A percentile compares a stretch with the other conserved stretches of the same genome.
These are phyloP conservation scores for Nidula microcarpa DNA, from an alignment of 768 basidiomycete genomes.

Conservation along the genomic window DNA sequence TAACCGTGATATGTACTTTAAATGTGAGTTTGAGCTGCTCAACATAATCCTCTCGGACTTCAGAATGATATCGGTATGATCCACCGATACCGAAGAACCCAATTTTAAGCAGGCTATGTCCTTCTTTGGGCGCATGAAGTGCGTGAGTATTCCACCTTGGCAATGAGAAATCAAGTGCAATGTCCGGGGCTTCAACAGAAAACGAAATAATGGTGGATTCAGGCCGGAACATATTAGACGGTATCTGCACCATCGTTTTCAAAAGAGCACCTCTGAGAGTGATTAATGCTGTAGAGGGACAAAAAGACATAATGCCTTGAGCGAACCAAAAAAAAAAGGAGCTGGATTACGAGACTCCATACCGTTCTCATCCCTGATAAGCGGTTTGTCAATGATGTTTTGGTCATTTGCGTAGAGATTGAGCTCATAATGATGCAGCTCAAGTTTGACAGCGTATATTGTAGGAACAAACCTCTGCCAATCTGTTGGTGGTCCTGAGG, in stretches of 20 bases:
- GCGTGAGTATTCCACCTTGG: slow-evolving; percentile 90
- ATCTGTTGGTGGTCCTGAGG: slow-evolving; percentile 74
- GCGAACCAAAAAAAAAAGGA: background rate
- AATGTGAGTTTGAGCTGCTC: slow-evolving; percentile 76
- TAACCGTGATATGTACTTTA: slow-evolving; percentile 36
- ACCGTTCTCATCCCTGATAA: slow-evolving; percentile 85
- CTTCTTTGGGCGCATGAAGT: slow-evolving; percentile 58
- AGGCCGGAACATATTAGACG: slow-evolving; percentile 71
- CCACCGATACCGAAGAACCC: slow-evolving; percentile 56
- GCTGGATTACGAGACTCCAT: slow-evolving; percentile 6
- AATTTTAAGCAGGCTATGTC: slow-evolving; percentile 60
- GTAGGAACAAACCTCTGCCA: slow-evolving; percentile 84
- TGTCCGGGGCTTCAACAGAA: slow-evolving; percentile 52
- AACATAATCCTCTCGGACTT: slow-evolving; percentile 63
- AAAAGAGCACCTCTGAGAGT: slow-evolving; percentile 59
- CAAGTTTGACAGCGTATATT: slow-evolving; percentile 66
- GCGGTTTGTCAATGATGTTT: slow-evolving; percentile 92
- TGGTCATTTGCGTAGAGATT: slow-evolving; percentile 91
- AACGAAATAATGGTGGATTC: slow-evolving; percentile 68
- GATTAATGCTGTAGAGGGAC: slow-evolving; percentile 57
- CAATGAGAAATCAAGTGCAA: slow-evolving; percentile 58
- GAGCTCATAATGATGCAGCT: slow-evolving; percentile 72
- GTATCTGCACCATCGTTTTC: slow-evolving; percentile 49
- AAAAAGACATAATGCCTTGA: too few relatives aligned
- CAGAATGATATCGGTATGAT: slow-evolving; percentile 72